Base-by-base conservation (phyloP, 495 filamentous ascomycete genomes). In the Penicillium malachiteum region DNA sequence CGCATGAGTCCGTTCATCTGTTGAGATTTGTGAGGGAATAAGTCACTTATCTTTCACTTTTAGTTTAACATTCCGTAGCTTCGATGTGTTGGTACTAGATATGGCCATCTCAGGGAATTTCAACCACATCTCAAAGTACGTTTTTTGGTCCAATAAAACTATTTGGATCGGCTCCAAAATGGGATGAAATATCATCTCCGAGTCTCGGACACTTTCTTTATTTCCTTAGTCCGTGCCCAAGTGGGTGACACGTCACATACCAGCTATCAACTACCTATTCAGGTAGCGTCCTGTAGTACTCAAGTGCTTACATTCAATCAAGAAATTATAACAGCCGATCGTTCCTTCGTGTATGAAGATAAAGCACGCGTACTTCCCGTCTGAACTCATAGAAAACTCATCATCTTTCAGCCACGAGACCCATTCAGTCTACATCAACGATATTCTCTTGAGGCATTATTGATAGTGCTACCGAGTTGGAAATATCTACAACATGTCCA, bases 101-200 rank as follows among this genome's bases (percentile, higher is more conserved):
- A 61, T 61, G 54, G 17, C 54, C 32, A 54, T 41, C 26, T 14
- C 21, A 48, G 50, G 13, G n/a, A 42, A 6, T 11, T 34, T n/a
- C n/a, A n/a, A n/a, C 33, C 45, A 48, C 21, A 34, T 52, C 49
- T 52, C 39, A 50, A 13, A 13, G 34, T 35, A 34, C 47, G 21
- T 34, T 49, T 26, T 49, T 34, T 49, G 34, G 47, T n/a, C n/a
- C n/a, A n/a, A 31, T 49, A 50, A 16, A 7, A 50, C 48, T 9
- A 18, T 9, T 40, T 50, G n/a, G 48, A 40, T 50, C 33, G 26
- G 18, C 34, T 50, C 48, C 48, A 50, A 14, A 50, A 31, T 50
- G 48, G 37, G 48, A 40, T 39, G 48, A 50, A 32, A 50, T 50
- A 50, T n/a, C 33, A 26, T 33, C 33, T 14, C 46, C n/a, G n/a